Evolutionary conservation across 345 rosid species (phyloP).

Genomic region (Erysimum cheiranthoides): DNA sequence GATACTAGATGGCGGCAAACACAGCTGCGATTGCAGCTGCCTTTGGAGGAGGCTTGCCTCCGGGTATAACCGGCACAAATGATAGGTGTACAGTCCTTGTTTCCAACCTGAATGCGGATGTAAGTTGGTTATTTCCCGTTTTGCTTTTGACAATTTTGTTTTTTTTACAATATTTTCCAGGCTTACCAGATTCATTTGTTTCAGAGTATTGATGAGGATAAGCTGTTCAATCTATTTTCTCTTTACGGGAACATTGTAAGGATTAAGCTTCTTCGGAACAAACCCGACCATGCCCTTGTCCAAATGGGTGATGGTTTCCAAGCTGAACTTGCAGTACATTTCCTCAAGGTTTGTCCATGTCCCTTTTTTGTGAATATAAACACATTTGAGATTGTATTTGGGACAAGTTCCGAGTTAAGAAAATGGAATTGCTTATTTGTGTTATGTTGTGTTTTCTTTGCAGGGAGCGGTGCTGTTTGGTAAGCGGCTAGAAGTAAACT

Average conservation of each 20-base stretch:
- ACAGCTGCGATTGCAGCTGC: conserved; percentile 95
- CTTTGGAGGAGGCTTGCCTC: conserved; percentile 96
- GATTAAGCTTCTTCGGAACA: conserved; percentile 90
- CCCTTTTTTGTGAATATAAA: neutral
- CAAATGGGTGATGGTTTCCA: conserved; percentile 99
- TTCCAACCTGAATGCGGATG: conserved; percentile 90
- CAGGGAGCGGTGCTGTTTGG: conserved; percentile 96
- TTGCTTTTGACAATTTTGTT: neutral
- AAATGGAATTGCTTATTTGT: neutral
- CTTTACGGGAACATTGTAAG: conserved; percentile 95
- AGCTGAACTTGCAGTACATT: conserved; percentile 96
- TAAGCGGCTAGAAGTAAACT: conserved; percentile 91
- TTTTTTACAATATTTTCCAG: conserved; percentile 6
- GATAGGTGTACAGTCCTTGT: conserved; percentile 91
- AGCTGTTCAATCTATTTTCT: conserved; percentile 94
- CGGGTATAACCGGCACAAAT: conserved; percentile 92
- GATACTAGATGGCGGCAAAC: conserved; percentile 82
- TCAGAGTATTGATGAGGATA: conserved; percentile 90
- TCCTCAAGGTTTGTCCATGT: conserved; percentile 69
- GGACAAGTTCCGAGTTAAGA: neutral
- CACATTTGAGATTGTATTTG: neutral
- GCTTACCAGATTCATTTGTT: conserved; percentile 35
- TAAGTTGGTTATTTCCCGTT: conserved; percentile 47
- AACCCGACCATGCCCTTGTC: conserved; percentile 97
- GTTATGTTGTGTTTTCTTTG: conserved; percentile 18